Base-by-base conservation (phyloP, 2,329 filamentous ascomycete genomes). In the Dendrostoma leiphaemia region DNA sequence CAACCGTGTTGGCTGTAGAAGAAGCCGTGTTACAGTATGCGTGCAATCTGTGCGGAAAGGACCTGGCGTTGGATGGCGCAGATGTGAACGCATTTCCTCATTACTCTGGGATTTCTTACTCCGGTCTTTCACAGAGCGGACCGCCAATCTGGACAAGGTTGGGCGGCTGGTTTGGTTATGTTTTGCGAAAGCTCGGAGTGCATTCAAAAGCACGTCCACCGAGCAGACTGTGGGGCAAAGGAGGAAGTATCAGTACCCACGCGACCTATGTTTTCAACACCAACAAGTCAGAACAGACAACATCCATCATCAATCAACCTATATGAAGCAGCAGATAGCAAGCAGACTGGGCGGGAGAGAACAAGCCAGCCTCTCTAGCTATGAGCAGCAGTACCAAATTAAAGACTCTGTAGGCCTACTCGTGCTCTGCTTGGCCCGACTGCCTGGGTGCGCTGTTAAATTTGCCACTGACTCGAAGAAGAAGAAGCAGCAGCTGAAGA, bases 51-150 rank as follows among this genome's bases (percentile, higher is more conserved):
- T 51, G 52, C 47, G 40, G 28, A 44, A 41, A 51, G 47, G 23
- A 51, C 21, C 34, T 19, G 40, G 52, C 32, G 52, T 54, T 46
- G 12, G 40, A 37, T 19, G 52, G 47, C 40, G 29, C 52, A 46
- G 40, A 15, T 51, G 47, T 46, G 23, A 35, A 44, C 26, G 31
- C 43, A n/a, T 37, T 26, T 24, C 31, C 34, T 51, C 34, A 21
- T 35, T 26, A 13, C 31, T 50, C 32, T 15, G 26, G 43, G 38
- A 23, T 50, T 34, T 12, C 21, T 40, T 10, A 17, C 12, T 13
- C 6, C 21, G 37, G 15, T 26, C 17, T 23, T 23, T 41, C 21
- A 41, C 38, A 26, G 38, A 21, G 21, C 26, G 38, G 13, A 23
- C 12, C 26, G 38, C 38, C 15, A n/a, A 26, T 23, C 5, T 41